A percentile compares a stretch with the other conserved stretches of the same genome.
phyloP scores from a whole-genome alignment of 176 grass and related monocot species.

The Oropetium thomaeum region DNA sequence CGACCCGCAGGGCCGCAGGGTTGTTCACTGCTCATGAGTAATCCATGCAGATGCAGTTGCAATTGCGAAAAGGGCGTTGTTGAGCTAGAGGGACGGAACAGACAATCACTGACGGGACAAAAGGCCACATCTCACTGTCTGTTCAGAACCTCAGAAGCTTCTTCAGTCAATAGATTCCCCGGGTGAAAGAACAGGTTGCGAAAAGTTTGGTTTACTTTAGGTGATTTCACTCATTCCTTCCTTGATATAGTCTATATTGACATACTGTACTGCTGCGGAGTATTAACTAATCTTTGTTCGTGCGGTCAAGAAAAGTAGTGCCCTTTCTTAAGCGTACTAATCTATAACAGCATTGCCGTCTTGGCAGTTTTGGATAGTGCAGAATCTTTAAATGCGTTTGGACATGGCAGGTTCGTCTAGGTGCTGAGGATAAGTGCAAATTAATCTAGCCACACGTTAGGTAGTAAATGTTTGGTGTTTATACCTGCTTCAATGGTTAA shows the following conservation, averaged over 20 bases:
- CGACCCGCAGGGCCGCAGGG: background rate
- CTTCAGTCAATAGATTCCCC: conserved; percentile 33
- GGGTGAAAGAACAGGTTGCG: conserved; percentile 8
- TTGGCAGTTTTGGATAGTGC: conserved; percentile 3
- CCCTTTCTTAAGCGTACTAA: conserved; percentile 17
- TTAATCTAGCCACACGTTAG: conserved; percentile 26
- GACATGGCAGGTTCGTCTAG: conserved; percentile 18
- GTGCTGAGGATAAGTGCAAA: conserved; percentile 28
- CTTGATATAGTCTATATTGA: no score
- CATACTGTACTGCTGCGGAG: no score
- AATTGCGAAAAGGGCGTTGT: background rate
- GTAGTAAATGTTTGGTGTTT: conserved; percentile 8
- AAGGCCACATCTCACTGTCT: background rate
- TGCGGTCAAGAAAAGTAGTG: conserved; percentile 5
- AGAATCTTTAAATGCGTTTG: conserved; percentile 35
- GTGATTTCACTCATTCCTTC: conserved; percentile 13
- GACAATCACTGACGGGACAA: background rate
- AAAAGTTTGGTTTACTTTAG: conserved; percentile 25
- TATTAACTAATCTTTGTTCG: background rate
- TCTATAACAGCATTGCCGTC: background rate
- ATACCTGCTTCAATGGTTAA: conserved; percentile 22
- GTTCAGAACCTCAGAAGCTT: conserved; percentile 11
- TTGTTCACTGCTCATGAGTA: background rate
- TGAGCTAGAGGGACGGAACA: background rate
- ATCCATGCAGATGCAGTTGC: conserved; percentile 33